Evolutionary conservation across 257 asterid species (phyloP).

Genomic region (Ocimum tenuiflorum): DNA sequence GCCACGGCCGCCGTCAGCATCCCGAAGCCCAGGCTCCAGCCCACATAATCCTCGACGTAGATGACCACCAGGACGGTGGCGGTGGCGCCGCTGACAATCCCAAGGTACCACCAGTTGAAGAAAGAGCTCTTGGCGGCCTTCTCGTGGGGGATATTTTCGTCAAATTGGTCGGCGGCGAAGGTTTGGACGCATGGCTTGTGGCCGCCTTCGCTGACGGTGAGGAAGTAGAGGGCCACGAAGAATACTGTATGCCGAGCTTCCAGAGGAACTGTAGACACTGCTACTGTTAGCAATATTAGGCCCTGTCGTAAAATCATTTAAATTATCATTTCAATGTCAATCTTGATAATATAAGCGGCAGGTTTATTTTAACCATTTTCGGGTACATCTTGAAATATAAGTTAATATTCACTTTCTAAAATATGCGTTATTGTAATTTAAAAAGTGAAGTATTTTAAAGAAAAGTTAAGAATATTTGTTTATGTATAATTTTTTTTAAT

Average conservation of each 20-base stretch:
- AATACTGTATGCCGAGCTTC: constrained; percentile 31
- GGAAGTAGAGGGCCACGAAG: constrained; percentile 52
- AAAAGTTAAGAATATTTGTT: too few relatives aligned
- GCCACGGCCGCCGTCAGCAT: constrained; percentile 48
- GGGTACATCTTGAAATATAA: too few relatives aligned
- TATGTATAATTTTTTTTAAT: too few relatives aligned
- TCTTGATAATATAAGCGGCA: too few relatives aligned
- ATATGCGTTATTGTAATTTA: too few relatives aligned
- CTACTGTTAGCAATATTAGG: constrained; percentile 32
- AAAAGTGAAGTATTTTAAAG: too few relatives aligned
- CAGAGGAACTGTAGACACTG: constrained; percentile 31
- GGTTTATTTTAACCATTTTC: too few relatives aligned
- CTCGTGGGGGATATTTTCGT: constrained; percentile 38
- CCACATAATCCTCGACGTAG: constrained; percentile 53
- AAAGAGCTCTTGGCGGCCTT: constrained; percentile 50
- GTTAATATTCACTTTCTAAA: too few relatives aligned
- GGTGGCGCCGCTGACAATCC: constrained; percentile 54
- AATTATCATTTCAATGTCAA: too few relatives aligned
- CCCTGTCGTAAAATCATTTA: constrained; percentile 29
- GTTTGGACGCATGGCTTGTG: constrained; percentile 77
- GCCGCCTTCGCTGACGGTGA: constrained; percentile 61
- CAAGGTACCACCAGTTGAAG: constrained; percentile 86
- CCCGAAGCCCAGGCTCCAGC: constrained; percentile 53
- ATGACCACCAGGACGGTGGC: constrained; percentile 50
- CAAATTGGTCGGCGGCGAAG: constrained; percentile 70